Conservation (phyloP, 805 yeast species). For the Pichia thaimueangensis region DNA sequence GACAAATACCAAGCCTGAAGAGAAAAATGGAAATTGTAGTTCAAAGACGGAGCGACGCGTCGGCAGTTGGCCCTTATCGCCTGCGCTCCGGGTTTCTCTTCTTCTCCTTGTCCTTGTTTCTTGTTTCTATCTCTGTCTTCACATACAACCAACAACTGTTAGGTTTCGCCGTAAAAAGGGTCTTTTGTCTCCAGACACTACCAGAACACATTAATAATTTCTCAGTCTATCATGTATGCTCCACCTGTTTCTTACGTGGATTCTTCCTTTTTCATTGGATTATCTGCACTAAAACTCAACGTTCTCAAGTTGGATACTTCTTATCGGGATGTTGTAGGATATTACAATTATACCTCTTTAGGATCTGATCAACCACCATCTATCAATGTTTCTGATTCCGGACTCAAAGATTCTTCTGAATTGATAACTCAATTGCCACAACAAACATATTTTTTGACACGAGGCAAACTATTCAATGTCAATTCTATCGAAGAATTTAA, state of each 20-base stretch:
- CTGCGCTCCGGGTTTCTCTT: too few relatives aligned
- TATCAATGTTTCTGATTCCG: conserved; percentile 14
- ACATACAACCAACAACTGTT: too few relatives aligned
- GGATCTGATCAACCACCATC: conserved; percentile 28
- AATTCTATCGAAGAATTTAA: conserved; percentile 88
- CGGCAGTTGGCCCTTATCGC: too few relatives aligned
- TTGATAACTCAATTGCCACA: not conserved
- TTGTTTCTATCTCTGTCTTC: too few relatives aligned
- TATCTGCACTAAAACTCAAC: conserved; percentile 69
- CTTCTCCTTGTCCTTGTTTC: too few relatives aligned
- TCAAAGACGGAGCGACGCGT: too few relatives aligned
- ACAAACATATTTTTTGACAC: conserved; percentile 19
- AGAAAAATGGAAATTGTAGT: too few relatives aligned
- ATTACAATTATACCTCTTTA: conserved; percentile 26
- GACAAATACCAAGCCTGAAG: too few relatives aligned
- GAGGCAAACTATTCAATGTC: conserved; percentile 45
- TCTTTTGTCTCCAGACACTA: too few relatives aligned
- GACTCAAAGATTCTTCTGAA: conserved; percentile 1
- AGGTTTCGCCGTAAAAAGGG: too few relatives aligned
- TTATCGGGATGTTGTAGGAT: conserved; percentile 37
- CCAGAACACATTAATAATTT: too few relatives aligned
- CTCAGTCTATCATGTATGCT: conserved; percentile 4
- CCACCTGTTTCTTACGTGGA: conserved; percentile 48
- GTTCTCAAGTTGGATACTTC: conserved; percentile 58
- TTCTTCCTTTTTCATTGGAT: conserved; percentile 74